Conservation (phyloP, 2,329 filamentous ascomycete species). For the Neopestalotiopsis clavispora region DNA sequence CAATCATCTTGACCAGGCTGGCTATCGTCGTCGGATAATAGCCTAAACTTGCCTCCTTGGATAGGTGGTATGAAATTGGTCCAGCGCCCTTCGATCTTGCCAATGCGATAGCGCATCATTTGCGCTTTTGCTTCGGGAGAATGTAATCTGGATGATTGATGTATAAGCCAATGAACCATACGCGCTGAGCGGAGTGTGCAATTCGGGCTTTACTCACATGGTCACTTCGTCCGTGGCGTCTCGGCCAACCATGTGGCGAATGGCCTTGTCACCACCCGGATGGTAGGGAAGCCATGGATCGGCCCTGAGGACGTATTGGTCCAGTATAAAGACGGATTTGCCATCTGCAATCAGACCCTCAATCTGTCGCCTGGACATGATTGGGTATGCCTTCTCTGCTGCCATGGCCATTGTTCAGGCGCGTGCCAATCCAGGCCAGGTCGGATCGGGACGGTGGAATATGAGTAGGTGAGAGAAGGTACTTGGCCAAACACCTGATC, state of each 20-base stretch:
- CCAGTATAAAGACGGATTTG: constrained; percentile 78
- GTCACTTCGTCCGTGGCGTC: constrained; percentile 95
- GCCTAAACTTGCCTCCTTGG: constrained; percentile 81
- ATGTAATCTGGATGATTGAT: constrained; percentile 68
- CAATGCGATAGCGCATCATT: constrained; percentile 86
- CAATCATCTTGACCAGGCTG: constrained; percentile 30
- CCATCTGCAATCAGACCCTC: constrained; percentile 86
- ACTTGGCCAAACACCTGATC: too few species aligned
- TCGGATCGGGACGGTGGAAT: not conserved
- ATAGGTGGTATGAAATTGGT: constrained; percentile 88
- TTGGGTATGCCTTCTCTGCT: constrained; percentile 41
- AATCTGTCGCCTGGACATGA: constrained; percentile 68
- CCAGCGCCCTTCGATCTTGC: constrained; percentile 81
- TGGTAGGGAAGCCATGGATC: constrained; percentile 90
- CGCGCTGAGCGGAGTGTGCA: constrained; percentile 20
- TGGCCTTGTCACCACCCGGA: constrained; percentile 89
- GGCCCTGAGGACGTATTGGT: constrained; percentile 81
- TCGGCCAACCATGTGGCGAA: constrained; percentile 89
- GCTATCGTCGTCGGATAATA: constrained; percentile 39
- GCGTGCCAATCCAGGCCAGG: not conserved
- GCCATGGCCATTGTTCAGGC: constrained; percentile 25
- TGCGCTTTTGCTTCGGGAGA: constrained; percentile 75
- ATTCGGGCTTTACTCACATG: constrained; percentile 63
- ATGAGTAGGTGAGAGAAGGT: not conserved
- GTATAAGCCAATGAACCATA: constrained; percentile 20